These are phyloP conservation scores for Polyrhizophydium stewartii DNA, from an alignment of 371 early-diverging fungal species.

Conservation along the genomic window DNA sequence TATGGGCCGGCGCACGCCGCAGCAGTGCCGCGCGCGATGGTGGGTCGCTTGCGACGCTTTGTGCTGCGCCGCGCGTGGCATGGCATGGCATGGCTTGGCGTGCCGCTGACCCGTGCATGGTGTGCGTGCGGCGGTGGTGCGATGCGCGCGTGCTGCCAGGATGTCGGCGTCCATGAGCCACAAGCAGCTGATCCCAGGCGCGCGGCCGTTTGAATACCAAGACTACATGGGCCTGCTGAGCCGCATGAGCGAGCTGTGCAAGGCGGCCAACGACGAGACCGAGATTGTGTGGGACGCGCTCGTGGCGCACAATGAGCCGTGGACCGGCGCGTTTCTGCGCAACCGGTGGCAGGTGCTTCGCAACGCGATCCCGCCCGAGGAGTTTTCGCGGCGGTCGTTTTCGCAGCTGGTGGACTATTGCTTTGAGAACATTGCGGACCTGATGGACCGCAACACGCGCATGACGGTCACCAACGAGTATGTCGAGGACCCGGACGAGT, in stretches of 20 bases:
- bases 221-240: conserved; percentile 1
- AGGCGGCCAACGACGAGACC: conserved; percentile 7
- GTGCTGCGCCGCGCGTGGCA: no score
- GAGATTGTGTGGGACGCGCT: conserved; percentile 9
- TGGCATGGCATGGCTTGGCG: no score
- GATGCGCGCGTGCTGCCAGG: no score
- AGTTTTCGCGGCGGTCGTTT: background rate
- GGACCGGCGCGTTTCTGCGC: background rate
- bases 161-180: no score
- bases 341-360: background rate
- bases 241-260: background rate
- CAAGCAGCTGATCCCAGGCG: background rate
- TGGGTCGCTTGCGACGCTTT: no score
- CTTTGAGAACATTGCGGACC: background rate
- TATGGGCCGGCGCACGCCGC: background rate
- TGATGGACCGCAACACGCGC: background rate
- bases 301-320: background rate
- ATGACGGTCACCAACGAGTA: no score
- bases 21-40: conserved; percentile 3
- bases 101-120: no score
- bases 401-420: background rate
- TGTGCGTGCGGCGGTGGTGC: no score
- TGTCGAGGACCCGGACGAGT: no score
- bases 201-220: background rate
- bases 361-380: background rate